A percentile compares a stretch with the other conserved stretches of the same genome.
phyloP scores from a whole-genome alignment of 768 basidiomycete species.

The Boletus tomentosulus region DNA sequence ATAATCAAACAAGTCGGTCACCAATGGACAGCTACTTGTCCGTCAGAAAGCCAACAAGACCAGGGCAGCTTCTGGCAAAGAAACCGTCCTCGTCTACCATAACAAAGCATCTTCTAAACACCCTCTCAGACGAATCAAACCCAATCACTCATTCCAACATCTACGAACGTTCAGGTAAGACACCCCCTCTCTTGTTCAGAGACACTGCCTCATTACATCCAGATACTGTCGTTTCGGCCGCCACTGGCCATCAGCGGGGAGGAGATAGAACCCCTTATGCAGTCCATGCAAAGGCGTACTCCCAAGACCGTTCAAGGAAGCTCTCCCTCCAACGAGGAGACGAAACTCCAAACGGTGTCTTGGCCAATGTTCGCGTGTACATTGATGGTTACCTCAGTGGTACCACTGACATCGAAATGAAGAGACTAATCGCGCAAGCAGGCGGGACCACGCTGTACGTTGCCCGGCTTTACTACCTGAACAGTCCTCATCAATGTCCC shows the following conservation, averaged over 20 bases:
- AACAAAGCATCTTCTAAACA: constrained; percentile 58
- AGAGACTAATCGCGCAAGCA: constrained; percentile 55
- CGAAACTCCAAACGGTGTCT: constrained; percentile 20
- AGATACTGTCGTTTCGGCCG: constrained; percentile 60
- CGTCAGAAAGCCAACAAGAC: constrained; percentile 17
- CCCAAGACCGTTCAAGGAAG: constrained; percentile 44
- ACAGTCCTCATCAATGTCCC: neutral
- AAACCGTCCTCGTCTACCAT: constrained; percentile 41
- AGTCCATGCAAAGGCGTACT: constrained; percentile 33
- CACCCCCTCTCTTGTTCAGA: neutral
- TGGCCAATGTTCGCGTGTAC: constrained; percentile 52
- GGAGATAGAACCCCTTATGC: constrained; percentile 36
- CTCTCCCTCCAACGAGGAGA: constrained; percentile 32
- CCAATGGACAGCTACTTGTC: constrained; percentile 27
- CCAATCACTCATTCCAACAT: constrained; percentile 77
- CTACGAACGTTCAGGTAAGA: constrained; percentile 54
- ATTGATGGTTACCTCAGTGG: constrained; percentile 65
- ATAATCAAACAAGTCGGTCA: neutral
- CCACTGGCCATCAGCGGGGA: constrained; percentile 66
- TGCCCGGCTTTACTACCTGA: constrained; percentile 1
- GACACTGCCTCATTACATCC: neutral
- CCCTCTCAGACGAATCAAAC: constrained; percentile 60
- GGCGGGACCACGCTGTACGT: constrained; percentile 66
- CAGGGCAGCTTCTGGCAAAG: constrained; percentile 8
- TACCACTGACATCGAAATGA: constrained; percentile 81